Conservation (phyloP, 768 basidiomycete genomes). For the Macrocybe gigantea region DNA sequence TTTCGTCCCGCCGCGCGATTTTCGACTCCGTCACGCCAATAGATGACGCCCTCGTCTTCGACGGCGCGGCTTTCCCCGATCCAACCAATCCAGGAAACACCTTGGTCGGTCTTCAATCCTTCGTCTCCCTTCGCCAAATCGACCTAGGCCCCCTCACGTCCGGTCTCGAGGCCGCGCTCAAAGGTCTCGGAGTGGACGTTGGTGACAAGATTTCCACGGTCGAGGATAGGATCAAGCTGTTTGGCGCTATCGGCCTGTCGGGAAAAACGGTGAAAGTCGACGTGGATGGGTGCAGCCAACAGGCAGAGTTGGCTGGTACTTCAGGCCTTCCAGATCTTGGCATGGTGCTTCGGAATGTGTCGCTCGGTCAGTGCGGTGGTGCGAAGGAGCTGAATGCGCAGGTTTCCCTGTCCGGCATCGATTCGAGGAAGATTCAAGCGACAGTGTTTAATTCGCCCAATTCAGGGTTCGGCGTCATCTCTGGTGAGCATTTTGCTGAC, state of each 20-base stretch:
- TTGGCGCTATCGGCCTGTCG: conserved; percentile 25
- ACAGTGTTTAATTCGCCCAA: conserved; percentile 29
- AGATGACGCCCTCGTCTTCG: conserved; percentile 32
- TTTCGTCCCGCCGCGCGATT: conserved; percentile 9
- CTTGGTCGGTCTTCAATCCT: conserved; percentile 27
- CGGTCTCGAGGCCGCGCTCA: conserved; percentile 16
- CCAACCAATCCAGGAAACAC: conserved; percentile 24
- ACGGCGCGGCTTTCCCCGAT: conserved; percentile 33
- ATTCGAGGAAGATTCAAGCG: conserved; percentile 15
- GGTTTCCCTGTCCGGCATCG: conserved; percentile 12
- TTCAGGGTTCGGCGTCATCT: conserved; percentile 37
- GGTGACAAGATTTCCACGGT: conserved; percentile 19
- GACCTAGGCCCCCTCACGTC: conserved; percentile 16
- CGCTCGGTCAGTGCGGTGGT: conserved; percentile 23
- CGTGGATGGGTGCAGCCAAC: conserved; percentile 24
- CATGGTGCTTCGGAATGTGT: conserved; percentile 24
- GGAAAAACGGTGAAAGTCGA: conserved; percentile 25
- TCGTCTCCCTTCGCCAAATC: conserved; percentile 26
- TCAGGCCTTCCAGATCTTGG: conserved; percentile 25
- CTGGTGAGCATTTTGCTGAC: conserved; percentile 20
- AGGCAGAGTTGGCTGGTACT: conserved; percentile 20
- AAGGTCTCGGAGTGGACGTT: conserved; percentile 23
- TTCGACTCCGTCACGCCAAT: conserved; percentile 15
- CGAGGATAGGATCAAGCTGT: conserved; percentile 24
- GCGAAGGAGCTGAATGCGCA: conserved; percentile 10